These are phyloP conservation scores for Cercospora canescens DNA, from an alignment of 2,329 filamentous ascomycete species.

Conservation along the genomic window DNA sequence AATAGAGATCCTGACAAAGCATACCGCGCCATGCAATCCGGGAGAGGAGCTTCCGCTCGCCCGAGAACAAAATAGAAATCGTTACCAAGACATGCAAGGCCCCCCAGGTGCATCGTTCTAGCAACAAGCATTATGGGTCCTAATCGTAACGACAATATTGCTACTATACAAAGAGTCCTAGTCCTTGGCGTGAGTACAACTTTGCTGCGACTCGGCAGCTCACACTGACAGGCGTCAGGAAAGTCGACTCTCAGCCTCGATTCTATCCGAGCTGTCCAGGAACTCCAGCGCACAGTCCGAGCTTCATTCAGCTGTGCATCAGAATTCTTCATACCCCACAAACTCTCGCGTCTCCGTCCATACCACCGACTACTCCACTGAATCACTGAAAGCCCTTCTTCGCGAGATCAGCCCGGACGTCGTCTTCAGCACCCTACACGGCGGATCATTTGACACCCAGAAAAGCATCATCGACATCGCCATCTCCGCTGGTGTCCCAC, in stretches of 20 bases:
- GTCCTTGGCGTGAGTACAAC: slow-evolving; percentile 22
- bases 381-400: slow-evolving; percentile 32
- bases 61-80: slow-evolving; percentile 6
- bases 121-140: neutral
- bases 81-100: neutral
- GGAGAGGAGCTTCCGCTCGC: slow-evolving; percentile 20
- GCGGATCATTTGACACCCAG: slow-evolving; percentile 31
- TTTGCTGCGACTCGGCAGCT: neutral
- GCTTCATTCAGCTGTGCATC: slow-evolving; percentile 20
- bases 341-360: slow-evolving; percentile 16
- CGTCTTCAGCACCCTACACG: slow-evolving; percentile 30
- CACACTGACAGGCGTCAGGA: slow-evolving; percentile 17
- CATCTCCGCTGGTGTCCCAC: slow-evolving; percentile 17
- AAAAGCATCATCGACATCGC: slow-evolving; percentile 28
- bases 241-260: slow-evolving; percentile 22
- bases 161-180: slow-evolving; percentile 17
- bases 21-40: neutral
- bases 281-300: neutral
- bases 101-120: neutral
- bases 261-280: slow-evolving; percentile 14
- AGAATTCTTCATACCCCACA: neutral
- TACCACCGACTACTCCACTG: slow-evolving; percentile 34
- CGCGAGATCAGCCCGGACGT: slow-evolving; percentile 24
- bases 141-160: neutral
- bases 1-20: neutral